phyloP scores from a whole-genome alignment of 2,329 filamentous ascomycete species.

The Colletotrichum musicola region DNA sequence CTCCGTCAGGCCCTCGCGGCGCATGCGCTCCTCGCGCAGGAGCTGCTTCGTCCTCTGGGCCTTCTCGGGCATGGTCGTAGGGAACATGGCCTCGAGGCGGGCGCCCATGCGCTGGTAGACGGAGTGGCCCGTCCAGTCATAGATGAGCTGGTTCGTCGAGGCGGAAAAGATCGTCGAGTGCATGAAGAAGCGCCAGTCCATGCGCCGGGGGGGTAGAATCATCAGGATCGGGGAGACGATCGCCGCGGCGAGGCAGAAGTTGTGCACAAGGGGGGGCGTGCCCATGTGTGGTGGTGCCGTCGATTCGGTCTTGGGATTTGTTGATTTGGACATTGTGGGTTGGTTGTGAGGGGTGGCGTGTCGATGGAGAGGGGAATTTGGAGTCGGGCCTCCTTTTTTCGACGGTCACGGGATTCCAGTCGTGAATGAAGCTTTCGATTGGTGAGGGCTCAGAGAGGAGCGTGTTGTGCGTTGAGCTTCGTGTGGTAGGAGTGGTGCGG shows the following conservation, averaged over 20 bases:
- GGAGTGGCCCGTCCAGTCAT: slow-evolving; percentile 69
- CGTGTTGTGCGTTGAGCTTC: not conserved
- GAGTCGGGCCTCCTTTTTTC: not conserved
- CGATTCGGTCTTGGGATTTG: slow-evolving; percentile 28
- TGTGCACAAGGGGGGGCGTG: slow-evolving; percentile 57
- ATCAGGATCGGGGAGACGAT: slow-evolving; percentile 62
- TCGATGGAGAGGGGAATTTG: not conserved
- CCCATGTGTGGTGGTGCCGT: slow-evolving; percentile 11
- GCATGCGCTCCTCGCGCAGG: slow-evolving; percentile 53
- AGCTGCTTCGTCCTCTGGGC: slow-evolving; percentile 60
- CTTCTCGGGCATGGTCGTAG: slow-evolving; percentile 68
- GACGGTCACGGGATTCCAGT: too few species aligned
- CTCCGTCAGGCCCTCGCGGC: slow-evolving; percentile 39
- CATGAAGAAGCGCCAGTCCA: slow-evolving; percentile 64
- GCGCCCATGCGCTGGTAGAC: slow-evolving; percentile 61
- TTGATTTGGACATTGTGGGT: slow-evolving; percentile 32
- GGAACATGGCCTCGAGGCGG: slow-evolving; percentile 60
- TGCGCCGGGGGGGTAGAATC: slow-evolving; percentile 63
- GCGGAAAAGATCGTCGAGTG: slow-evolving; percentile 65
- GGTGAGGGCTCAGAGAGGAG: too few species aligned
- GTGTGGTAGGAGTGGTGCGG: too few species aligned
- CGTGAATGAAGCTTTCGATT: too few species aligned
- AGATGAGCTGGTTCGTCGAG: slow-evolving; percentile 66
- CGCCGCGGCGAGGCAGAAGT: slow-evolving; percentile 61
- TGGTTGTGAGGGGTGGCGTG: not conserved